These are phyloP conservation scores for Sugiyamaella chiloensis DNA, from an alignment of 805 yeast genomes.

Conservation along the genomic window DNA sequence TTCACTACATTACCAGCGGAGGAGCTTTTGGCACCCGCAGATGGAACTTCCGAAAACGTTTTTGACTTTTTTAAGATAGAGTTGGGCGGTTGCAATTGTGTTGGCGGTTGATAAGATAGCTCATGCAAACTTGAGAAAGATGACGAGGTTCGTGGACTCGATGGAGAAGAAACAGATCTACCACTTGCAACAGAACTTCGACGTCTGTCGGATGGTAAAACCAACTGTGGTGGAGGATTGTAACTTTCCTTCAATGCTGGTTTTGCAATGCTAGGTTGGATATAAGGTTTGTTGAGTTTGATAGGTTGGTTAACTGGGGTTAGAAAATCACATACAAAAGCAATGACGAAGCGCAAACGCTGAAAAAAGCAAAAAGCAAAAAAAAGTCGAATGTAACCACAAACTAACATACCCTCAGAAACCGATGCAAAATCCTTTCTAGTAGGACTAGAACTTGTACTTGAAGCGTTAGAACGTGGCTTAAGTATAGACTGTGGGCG, in stretches of 20 bases:
- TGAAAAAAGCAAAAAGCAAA: no score
- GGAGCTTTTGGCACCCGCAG: background rate
- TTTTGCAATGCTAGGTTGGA: background rate
- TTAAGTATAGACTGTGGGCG: background rate
- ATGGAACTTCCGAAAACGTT: background rate
- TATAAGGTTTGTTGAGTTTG: background rate
- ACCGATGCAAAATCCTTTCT: background rate
- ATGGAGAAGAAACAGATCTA: constrained; percentile 15
- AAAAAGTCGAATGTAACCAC: background rate
- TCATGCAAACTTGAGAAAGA: constrained; percentile 4
- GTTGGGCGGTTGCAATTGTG: constrained; percentile 5
- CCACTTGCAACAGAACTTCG: constrained; percentile 17
- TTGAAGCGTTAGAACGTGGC: background rate
- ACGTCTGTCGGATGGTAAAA: constrained; percentile 24
- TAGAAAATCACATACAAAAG: background rate
- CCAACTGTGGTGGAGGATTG: constrained; percentile 17
- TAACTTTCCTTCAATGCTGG: background rate
- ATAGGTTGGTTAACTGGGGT: background rate
- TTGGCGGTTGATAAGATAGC: background rate
- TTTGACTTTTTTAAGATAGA: constrained; percentile 15
- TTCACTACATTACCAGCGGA: background rate
- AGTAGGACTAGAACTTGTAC: background rate
- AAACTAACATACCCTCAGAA: background rate
- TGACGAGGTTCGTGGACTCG: constrained; percentile 10
- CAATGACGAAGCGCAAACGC: no score